phyloP scores from a whole-genome alignment of 352 stramenopile genomes.

The Phytophthora macrochlamydospora region DNA sequence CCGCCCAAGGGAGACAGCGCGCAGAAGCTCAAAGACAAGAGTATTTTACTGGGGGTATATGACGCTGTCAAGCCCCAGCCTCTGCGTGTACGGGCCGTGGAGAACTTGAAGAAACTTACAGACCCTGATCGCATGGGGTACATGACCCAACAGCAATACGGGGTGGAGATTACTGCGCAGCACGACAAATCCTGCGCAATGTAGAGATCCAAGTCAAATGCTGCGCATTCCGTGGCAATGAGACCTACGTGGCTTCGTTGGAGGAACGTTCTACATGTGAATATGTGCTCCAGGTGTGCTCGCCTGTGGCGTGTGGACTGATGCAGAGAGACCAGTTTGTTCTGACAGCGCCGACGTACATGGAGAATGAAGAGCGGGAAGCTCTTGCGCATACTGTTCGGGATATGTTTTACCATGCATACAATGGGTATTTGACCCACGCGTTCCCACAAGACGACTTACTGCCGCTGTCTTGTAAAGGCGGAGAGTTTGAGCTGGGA shows the following conservation, averaged over 20 bases:
- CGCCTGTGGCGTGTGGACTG: conserved; percentile 70
- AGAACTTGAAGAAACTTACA: conserved; percentile 42
- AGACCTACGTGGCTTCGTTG: conserved; percentile 81
- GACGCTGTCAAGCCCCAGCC: conserved; percentile 29
- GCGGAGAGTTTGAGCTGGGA: conserved; percentile 76
- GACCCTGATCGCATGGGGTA: conserved; percentile 67
- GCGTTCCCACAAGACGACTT: conserved; percentile 88
- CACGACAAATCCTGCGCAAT: conserved; percentile 20
- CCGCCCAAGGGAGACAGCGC: conserved; percentile 1
- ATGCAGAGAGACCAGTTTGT: conserved; percentile 78
- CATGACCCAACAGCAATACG: conserved; percentile 59
- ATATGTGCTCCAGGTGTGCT: conserved; percentile 76
- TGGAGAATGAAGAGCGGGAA: conserved; percentile 61
- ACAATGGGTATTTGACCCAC: conserved; percentile 83
- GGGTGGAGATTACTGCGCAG: conserved; percentile 47
- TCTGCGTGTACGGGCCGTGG: conserved; percentile 44
- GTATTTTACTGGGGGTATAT: conserved; percentile 54
- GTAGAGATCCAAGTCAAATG: conserved; percentile 72
- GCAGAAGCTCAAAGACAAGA: conserved; percentile 26
- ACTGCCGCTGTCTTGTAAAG: conserved; percentile 68
- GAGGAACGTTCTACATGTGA: conserved; percentile 55
- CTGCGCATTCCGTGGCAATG: conserved; percentile 77
- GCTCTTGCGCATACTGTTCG: conserved; percentile 68
- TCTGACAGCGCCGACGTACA: conserved; percentile 45
- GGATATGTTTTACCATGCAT: conserved; percentile 92